These are phyloP conservation scores for Pulicaria dysenterica DNA, from an alignment of 129 eudicot species.

Conservation along the genomic window DNA sequence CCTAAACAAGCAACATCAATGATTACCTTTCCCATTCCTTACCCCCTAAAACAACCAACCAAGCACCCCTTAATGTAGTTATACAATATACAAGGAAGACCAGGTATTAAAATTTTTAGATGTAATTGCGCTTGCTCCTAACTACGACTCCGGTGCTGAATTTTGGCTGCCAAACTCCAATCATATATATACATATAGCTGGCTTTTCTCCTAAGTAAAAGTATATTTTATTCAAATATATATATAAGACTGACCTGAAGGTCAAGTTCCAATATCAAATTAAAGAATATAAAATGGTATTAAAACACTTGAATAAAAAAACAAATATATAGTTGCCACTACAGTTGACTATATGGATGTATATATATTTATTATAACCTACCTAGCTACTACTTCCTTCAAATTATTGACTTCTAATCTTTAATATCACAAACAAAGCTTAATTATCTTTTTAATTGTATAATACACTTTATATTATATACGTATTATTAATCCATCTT, in stretches of 20 bases:
- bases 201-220: slow-evolving; percentile 30
- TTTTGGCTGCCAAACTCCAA: slow-evolving; percentile 35
- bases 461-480: too few species aligned
- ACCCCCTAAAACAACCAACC: too few species aligned
- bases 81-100: too few species aligned
- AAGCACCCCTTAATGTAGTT: too few species aligned
- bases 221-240: not conserved
- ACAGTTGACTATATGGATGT: not conserved
- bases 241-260: not conserved
- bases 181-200: not conserved
- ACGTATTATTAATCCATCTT: too few species aligned
- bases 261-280: not conserved
- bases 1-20: too few species aligned
- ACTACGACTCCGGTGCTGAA: slow-evolving; percentile 17
- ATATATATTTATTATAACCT: not conserved
- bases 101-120: not conserved
- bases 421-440: too few species aligned
- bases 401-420: not conserved
- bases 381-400: not conserved
- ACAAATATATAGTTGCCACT: too few species aligned
- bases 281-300: not conserved
- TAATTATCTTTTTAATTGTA: too few species aligned
- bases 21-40: too few species aligned
- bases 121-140: slow-evolving; percentile 36
- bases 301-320: too few species aligned